These are phyloP conservation scores for Colletotrichum tamarilloi DNA, from an alignment of 2,329 filamentous ascomycete species.

Conservation along the genomic window DNA sequence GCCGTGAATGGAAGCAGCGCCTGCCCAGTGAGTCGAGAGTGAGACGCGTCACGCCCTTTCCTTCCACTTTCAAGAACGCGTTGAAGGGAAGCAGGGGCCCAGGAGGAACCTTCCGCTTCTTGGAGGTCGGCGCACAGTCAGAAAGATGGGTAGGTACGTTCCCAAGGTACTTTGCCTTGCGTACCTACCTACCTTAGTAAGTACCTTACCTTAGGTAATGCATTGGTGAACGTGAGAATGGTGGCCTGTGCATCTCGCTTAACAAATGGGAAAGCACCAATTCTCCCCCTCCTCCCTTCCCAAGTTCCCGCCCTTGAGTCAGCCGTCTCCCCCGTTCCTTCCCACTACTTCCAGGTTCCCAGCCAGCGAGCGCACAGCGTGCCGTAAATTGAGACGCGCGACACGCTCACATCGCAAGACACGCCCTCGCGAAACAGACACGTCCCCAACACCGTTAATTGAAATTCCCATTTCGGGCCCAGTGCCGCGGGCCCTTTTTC, in stretches of 20 bases:
- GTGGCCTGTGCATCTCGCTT: constrained; percentile 19
- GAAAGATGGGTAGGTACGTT: background rate
- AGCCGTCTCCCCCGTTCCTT: background rate
- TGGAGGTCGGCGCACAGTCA: no score
- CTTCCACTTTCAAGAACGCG: background rate
- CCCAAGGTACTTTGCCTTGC: no score
- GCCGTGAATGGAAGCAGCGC: background rate
- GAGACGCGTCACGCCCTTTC: constrained; percentile 22
- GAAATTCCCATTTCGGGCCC: constrained; percentile 34
- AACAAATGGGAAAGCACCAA: constrained; percentile 20
- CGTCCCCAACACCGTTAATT: constrained; percentile 44
- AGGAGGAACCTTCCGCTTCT: no score
- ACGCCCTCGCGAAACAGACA: constrained; percentile 57
- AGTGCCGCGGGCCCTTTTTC: constrained; percentile 18
- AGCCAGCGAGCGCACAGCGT: background rate
- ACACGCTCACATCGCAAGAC: constrained; percentile 46
- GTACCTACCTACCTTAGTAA: no score
- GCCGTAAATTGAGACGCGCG: constrained; percentile 41
- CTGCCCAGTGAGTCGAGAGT: constrained; percentile 4
- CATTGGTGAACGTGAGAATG: background rate
- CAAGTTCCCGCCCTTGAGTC: background rate
- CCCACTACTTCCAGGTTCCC: background rate
- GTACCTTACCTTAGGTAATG: no score
- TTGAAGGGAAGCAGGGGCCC: background rate
- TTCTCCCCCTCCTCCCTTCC: background rate